Base-by-base conservation (phyloP, 768 basidiomycete genomes). In the Tylopilus intermedius region DNA sequence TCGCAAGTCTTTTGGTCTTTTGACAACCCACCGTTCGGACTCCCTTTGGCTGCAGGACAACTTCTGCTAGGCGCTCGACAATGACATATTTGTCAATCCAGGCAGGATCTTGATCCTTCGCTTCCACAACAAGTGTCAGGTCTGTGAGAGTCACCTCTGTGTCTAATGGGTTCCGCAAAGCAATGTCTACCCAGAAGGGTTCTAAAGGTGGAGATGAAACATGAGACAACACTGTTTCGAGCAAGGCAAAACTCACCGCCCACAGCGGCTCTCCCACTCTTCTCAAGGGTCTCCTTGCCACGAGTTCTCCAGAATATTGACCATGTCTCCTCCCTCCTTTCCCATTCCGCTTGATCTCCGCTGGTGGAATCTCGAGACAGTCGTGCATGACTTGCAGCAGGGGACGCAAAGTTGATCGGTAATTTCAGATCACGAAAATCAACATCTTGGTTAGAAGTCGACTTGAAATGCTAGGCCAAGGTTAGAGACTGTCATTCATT, bases 161-260 rank as follows among this genome's bases (percentile, higher is more conserved):
- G 54, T 87, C 79, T 39, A 93, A 67, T 15, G 89, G 88, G 63
- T 93, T 93, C 44, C 70, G 74, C 53, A 93, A 45, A 5, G 74
- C 74, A 24, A 93, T 58, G 58, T 92, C 88, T 37, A 91, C 72
- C 83, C 84, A 90, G 59, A 92, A 90, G 2, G 72, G 67, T 67
- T 92, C 90, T 92, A 45, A 43, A 15, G 54, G 22, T 55, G 27
- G 21, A 38, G 15, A 18, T 40, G 46, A 47, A 32, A 46, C 50
- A 53, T 22, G 21, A 14, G 3, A 22, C 32, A 44, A 42, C 24
- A 18, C 8, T 5, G 33, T 21, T 21, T 27, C 44, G 22, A 24
- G 24, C 26, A 24, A 52, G 14, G 27, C 11, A 11, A 39, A 15
- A 49, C 73, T 59, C 60, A 88, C 88, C 88, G 58, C 80, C 77